phyloP scores from a whole-genome alignment of 768 basidiomycete genomes.

The Kwoniella sp. region DNA sequence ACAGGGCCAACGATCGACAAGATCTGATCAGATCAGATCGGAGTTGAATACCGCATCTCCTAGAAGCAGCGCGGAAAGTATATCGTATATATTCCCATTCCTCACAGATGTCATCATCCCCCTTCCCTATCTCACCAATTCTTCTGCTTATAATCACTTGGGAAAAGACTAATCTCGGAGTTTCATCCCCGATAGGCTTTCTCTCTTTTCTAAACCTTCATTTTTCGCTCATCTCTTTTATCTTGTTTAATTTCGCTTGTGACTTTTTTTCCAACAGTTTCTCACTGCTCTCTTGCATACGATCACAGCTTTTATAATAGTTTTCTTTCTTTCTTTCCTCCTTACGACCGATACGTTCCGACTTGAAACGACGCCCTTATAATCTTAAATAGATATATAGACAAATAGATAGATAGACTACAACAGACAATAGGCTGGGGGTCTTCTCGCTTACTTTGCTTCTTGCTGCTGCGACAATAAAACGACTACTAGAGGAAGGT shows the following conservation, averaged over 20 bases:
- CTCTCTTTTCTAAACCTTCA: not conserved
- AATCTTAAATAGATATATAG: not conserved
- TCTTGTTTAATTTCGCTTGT: not conserved
- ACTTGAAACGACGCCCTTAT: no score
- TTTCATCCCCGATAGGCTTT: not conserved
- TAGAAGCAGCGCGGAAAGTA: no score
- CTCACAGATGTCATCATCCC: not conserved
- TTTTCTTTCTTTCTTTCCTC: not conserved
- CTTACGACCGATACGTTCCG: no score
- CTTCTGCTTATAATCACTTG: not conserved
- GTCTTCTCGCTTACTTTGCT: no score
- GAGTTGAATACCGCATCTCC: no score
- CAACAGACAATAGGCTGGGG: no score
- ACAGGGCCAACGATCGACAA: not conserved
- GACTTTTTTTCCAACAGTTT: not conserved
- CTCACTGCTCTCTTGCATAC: not conserved
- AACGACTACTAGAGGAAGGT: no score
- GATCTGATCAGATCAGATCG: not conserved
- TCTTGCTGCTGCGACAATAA: no score
- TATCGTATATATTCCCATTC: not conserved
- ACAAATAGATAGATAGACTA: no score
- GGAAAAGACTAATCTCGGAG: not conserved
- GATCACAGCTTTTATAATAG: conserved; percentile 2
- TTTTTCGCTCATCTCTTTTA: conserved; percentile 6
- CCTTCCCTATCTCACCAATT: not conserved